Evolutionary conservation across 192 early-diverging fungal species (phyloP).

Genomic region (Martensiomyces pterosporus): DNA sequence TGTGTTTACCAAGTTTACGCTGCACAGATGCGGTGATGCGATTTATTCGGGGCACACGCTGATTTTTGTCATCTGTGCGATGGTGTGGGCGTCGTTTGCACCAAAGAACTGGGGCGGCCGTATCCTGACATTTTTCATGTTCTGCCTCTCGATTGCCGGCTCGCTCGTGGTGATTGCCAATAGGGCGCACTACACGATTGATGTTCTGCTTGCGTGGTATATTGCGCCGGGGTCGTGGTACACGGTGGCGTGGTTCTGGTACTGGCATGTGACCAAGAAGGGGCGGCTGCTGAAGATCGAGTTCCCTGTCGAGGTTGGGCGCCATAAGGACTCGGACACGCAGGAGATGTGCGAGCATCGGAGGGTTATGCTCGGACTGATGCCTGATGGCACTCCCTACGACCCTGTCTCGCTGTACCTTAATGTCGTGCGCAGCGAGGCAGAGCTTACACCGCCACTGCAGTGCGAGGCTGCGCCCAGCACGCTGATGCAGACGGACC

Average conservation of each 20-base stretch:
- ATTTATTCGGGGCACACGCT: conserved; percentile 66
- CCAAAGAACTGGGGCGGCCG: conserved; percentile 47
- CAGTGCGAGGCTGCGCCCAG: neutral
- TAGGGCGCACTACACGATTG: conserved; percentile 60
- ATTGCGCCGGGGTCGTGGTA: conserved; percentile 53
- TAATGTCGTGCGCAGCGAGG: conserved; percentile 11
- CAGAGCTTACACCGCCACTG: conserved; percentile 6
- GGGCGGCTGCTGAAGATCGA: conserved; percentile 47
- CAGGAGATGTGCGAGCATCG: conserved; percentile 33
- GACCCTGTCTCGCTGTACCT: conserved; percentile 42
- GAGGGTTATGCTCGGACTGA: conserved; percentile 32
- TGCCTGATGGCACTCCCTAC: conserved; percentile 42
- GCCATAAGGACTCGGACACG: conserved; percentile 31
- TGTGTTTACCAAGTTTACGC: conserved; percentile 55
- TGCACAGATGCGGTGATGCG: conserved; percentile 62
- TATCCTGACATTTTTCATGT: conserved; percentile 39
- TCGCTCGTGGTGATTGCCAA: conserved; percentile 60
- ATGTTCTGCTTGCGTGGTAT: conserved; percentile 61
- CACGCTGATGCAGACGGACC: neutral
- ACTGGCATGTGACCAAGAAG: conserved; percentile 47
- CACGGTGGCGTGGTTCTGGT: conserved; percentile 53
- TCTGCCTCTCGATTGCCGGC: conserved; percentile 52
- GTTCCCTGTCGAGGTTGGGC: conserved; percentile 48
- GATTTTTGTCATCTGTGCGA: conserved; percentile 57
- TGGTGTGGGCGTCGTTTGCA: conserved; percentile 59